Evolutionary conservation across 305 asterid genomes (phyloP), one percentile per base, ranked within the genome.

Genomic region (Fraxinus sp.): DNA sequence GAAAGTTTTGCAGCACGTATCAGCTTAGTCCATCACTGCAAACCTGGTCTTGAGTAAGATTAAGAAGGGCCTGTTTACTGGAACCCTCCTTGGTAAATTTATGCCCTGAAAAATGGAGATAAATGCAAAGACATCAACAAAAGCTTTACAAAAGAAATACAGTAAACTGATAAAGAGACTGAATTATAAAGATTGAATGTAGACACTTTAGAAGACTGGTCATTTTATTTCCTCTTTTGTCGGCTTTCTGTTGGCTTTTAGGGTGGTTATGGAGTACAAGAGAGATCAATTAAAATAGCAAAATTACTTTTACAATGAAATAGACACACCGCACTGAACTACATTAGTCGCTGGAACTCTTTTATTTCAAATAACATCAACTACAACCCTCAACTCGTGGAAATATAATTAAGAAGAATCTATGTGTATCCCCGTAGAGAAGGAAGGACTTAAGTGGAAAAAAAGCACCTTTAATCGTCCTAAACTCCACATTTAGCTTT

Each of bases 401-500:
- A 83, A 77, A 24, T 77, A 83, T 62, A 55, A 74, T 35, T 64
- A 62, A 84, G 80, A 75, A 75, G 41, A 78, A 74, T 7, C 16
- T 11, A 75, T 18, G 36, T 33, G 77, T 62, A 52, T 75, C 79
- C 82, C 30, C 70, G 24, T 35, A 62, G 59, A 64, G 77, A 49
- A 49, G 75, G 70, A 85, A 82, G 36, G 16, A 86, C 79, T 70
- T 49, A 75, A 8, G 52, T 70, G 9, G 1, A 7, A 10, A 2
- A 43, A 43, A 43, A 82, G 83, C 88, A 94, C 99, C 98, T 93
- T 84, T 93, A 66, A 96, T 90, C 77, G 57, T 81, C 90, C 86
- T 92, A 86, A 94, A 93, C 84, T 94, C 99, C 87, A 93, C 94
- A 78, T 90, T 96, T 26, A 94, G 89, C 94, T 83, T 93, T 77